Evolutionary conservation across 2,329 filamentous ascomycete species (phyloP), one percentile per base, ranked within the genome.

Genomic region (Berkeleyomyces rouxiae): DNA sequence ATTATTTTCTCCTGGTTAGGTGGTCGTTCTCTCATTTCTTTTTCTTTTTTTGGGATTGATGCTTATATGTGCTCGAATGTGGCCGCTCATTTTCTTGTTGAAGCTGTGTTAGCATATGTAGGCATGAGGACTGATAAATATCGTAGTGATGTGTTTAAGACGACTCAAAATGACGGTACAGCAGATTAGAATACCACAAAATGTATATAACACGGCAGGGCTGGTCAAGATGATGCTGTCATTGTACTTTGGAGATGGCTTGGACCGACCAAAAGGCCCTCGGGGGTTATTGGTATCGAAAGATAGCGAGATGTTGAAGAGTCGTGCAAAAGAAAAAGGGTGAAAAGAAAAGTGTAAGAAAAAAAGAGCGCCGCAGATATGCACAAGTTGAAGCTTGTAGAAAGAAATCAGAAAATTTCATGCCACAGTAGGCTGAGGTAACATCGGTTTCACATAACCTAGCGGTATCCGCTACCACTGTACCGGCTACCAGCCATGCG

Each of bases 401-500:
- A 51, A 61, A 61, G 36, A 40, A 51, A 61, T 10, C 16, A 44
- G 39, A 39, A 59, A 59, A 59, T 44, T 43, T 59, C 57, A 59
- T 55, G 51, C 51, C 33, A 16, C 36, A 31, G 39, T 55, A 13
- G n/a, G 23, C 11, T 55, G 33, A n/a, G 51, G 51, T n/a, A n/a
- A 13, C 51, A n/a, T 39, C 51, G n/a, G 9, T 37, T 31, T 55
- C 36, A 36, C 11, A 36, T 44, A 16, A 42, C 13, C 74, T 72
- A 85, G 69, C 83, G 83, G 72, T 82, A 87, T 67, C 51, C 60
- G 36, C 76, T 72, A 68, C 76, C 76, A 67, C 76, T 77, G 70
- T 80, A 86, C 63, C 83, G 80, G 68, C 81, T 74, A 63, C 78
- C 79, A 66, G 79, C 79, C 72, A 84, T 77, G 43, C 81, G 83